Evolutionary conservation across 306 rosid genomes (phyloP), one percentile per base, ranked within the genome.

Genomic region (Hippophae gyantsensis): DNA sequence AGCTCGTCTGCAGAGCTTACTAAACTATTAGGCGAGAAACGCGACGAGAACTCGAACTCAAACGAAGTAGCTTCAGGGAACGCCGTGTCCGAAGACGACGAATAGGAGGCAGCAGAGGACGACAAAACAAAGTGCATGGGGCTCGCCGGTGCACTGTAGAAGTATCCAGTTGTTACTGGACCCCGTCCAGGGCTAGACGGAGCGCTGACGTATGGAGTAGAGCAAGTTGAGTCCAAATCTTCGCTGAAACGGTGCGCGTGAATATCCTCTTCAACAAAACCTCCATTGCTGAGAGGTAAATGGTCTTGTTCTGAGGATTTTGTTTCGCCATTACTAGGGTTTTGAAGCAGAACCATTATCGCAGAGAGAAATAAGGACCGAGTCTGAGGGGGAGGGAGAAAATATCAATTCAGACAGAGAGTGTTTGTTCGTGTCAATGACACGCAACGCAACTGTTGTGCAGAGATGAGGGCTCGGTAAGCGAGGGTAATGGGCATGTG

Each of bases 191-290:
- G 95, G 32, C 95, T 86, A 3, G 90, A 86, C 14, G 87, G 95
- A 2, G 95, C 90, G 43, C 95, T 86, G 41, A 86, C 87, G 72
- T 83, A 86, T 8, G 95, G 95, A 1, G 90, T 86, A 13, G 90
- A 83, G 38, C 87, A 86, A 27, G 69, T 65, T 63, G 87, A 80
- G 51, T 86, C 95, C 1, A 72, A 48, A 62, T 86, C 85, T 13
- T 86, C 84, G 23, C 49, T 50, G 49, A 38, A 62, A 61, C 13
- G 68, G n/a, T 38, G 60, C 7, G 58, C 14, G 3, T 64, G 54
- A 32, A 42, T 12, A 45, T 48, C 47, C 13, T 43, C 46, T 11
- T 41, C 48, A 10, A n/a, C 13, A 13, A 13, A 3, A 38, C 25
- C 48, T 2, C 48, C 61, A 42, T 57, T 27, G 26, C 43, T 18